Percentiles rank a stretch among this genome's conserved stretches.
Evolutionary conservation across 495 filamentous ascomycete species (phyloP).

Genomic region (Penicillium samsonianum): DNA sequence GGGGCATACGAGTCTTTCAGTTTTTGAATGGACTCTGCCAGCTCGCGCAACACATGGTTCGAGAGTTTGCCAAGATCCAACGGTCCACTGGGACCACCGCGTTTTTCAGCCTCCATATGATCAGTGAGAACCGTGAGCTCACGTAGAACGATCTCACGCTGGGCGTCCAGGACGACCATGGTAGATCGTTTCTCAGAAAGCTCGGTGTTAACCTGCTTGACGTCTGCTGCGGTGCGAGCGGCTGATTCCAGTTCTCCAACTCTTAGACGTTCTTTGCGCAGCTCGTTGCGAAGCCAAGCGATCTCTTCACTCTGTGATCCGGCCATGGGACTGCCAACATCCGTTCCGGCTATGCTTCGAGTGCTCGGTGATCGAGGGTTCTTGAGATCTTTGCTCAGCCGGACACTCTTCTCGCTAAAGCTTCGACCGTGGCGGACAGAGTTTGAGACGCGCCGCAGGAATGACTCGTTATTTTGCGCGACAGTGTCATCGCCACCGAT

Average conservation of each 20-base stretch:
- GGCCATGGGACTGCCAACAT: conserved; percentile 74
- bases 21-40: conserved; percentile 81
- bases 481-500: conserved; percentile 64
- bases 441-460: conserved; percentile 86
- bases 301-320: conserved; percentile 70
- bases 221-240: conserved; percentile 69
- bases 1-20: conserved; percentile 77
- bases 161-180: conserved; percentile 91
- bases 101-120: conserved; percentile 66
- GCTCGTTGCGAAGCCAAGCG: conserved; percentile 69
- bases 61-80: conserved; percentile 75
- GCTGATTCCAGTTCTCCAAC: conserved; percentile 79
- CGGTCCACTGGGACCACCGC: conserved; percentile 58
- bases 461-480: conserved; percentile 55
- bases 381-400: conserved; percentile 49
- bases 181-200: conserved; percentile 93
- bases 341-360: conserved; percentile 60
- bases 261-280: conserved; percentile 77
- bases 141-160: conserved; percentile 91
- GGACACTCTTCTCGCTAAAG: conserved; percentile 69
- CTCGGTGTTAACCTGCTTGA: conserved; percentile 82
- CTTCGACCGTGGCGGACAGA: conserved; percentile 92
- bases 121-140: conserved; percentile 89
- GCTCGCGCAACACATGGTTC: conserved; percentile 81
- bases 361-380: conserved; percentile 75